These are phyloP conservation scores for Mycena latifolia DNA, from an alignment of 768 basidiomycete genomes.

Conservation along the genomic window DNA sequence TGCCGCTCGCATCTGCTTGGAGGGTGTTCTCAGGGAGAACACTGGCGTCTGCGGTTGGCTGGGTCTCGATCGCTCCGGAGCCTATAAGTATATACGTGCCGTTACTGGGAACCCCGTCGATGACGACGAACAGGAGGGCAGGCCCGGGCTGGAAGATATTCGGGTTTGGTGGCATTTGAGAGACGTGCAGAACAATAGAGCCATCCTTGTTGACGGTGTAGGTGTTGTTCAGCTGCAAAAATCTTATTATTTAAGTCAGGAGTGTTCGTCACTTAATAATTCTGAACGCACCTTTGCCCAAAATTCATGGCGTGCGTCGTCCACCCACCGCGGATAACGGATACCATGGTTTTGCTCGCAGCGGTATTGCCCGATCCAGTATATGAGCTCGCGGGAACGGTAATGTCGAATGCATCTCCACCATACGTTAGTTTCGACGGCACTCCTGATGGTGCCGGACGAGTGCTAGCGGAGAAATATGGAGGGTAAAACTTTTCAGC, in stretches of 20 bases:
- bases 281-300: constrained; percentile 65
- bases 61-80: constrained; percentile 78
- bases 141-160: constrained; percentile 93
- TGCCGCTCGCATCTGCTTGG: constrained; percentile 55
- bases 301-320: constrained; percentile 91
- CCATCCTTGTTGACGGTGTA: constrained; percentile 85
- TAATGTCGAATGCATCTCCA: constrained; percentile 83
- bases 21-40: constrained; percentile 66
- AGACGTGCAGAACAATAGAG: constrained; percentile 80
- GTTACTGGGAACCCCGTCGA: constrained; percentile 87
- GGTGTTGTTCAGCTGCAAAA: constrained; percentile 84
- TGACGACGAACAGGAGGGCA: constrained; percentile 82
- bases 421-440: constrained; percentile 87
- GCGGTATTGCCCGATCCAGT: constrained; percentile 76
- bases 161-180: constrained; percentile 87
- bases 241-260: no score
- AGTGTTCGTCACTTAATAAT: neutral
- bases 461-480: constrained; percentile 79
- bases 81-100: constrained; percentile 85
- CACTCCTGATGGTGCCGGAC: constrained; percentile 79
- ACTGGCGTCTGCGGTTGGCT: constrained; percentile 62
- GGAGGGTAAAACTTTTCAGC: constrained; percentile 93
- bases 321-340: constrained; percentile 85
- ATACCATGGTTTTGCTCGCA: constrained; percentile 79
- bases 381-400: constrained; percentile 75